Evolutionary conservation across 2,329 filamentous ascomycete species (phyloP).

Genomic region (Fusarium secorum): DNA sequence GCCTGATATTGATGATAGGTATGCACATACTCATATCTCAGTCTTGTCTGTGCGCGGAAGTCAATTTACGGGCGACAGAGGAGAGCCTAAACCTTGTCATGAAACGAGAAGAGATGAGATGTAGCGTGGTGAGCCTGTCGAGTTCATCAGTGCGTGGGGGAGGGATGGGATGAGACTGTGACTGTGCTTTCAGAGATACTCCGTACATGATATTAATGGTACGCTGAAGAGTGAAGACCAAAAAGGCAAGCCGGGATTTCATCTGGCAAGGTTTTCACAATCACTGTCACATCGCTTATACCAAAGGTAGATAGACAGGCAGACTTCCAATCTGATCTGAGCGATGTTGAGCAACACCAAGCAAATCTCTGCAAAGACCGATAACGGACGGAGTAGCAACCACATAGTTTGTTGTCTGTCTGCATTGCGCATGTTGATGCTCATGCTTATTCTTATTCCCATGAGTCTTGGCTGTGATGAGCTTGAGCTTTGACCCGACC

Average conservation of each 20-base stretch:
- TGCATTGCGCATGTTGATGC: not conserved
- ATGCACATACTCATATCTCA: not conserved
- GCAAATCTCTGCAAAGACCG: not conserved
- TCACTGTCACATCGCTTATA: conserved; percentile 24
- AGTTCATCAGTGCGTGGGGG: not conserved
- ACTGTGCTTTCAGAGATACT: not conserved
- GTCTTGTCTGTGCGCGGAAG: conserved; percentile 35
- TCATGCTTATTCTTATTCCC: not conserved
- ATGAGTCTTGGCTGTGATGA: not conserved
- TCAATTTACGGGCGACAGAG: conserved; percentile 29
- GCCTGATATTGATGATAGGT: not conserved
- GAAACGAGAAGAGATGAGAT: not conserved
- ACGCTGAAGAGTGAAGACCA: not conserved
- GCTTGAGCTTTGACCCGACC: not conserved
- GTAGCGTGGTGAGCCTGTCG: not conserved
- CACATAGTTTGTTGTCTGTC: not conserved
- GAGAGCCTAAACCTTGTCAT: conserved; percentile 2
- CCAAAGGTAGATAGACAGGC: not conserved
- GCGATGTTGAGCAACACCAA: not conserved
- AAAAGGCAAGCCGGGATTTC: not conserved
- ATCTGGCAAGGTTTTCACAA: not conserved
- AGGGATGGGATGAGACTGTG: not conserved
- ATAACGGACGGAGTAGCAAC: not conserved
- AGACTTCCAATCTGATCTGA: not conserved
- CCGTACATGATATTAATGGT: not conserved